Base-by-base conservation (phyloP, 768 basidiomycete species). In the Termitomyces sp. region DNA sequence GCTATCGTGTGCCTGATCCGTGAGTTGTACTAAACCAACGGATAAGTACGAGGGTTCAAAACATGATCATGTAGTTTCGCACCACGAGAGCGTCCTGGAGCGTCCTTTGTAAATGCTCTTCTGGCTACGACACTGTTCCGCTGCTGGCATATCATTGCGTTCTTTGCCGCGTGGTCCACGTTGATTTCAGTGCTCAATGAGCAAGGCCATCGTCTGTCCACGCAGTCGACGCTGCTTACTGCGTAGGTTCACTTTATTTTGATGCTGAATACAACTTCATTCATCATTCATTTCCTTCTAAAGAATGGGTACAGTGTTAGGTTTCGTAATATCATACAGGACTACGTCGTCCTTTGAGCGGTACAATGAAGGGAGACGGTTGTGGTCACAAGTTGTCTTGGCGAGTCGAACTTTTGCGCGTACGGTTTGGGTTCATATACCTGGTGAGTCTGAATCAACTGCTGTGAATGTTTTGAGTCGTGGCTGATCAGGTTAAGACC, bases 271-370 rank as follows among this genome's bases (percentile, higher is more conserved):
- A 38, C 21, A 16, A 27, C n/a, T 19, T 38, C 32, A n/a, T n/a
- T n/a, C n/a, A n/a, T n/a, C n/a, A n/a, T n/a, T n/a, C n/a, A 23
- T 54, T 34, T 8, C 9, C 35, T 42, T 74, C 5, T 42, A 4
- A 60, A 79, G 73, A 19, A 62, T 77, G 47, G 78, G 88, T 77
- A 87, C 86, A 4, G 84, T 89, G 1, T 75, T 89, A 23, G 88
- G 87, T 77, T 89, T 89, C 61, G 81, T 89, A 35, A 82, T 89
- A 51, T 86, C 86, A 0, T 87, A 86, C 67, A 68, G 86, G 57
- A 88, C 87, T 10, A 88, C 85, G 11, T 83, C 86, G 4, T 86
- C 85, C 38, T 88, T 87, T 62, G 86, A 88, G 66, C 73, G 86
- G n/a, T 89, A 89, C 68, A 89, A 89, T 55, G 87, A 90, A 63